Evolutionary conservation across 305 asterid species (phyloP), one percentile per base, ranked within the genome.

Genomic region (Fraxinus dipetala): DNA sequence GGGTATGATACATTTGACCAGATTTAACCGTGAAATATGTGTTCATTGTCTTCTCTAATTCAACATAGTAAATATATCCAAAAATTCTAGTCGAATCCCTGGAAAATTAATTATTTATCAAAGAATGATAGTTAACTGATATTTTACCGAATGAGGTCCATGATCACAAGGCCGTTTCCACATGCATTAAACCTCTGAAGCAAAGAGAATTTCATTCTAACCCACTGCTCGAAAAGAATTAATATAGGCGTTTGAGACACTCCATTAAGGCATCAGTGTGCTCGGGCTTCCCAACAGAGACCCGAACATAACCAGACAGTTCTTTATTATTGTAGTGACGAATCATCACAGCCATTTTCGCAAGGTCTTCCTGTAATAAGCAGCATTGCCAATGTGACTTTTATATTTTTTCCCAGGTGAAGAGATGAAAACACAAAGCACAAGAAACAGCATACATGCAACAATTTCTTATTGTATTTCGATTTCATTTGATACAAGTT

Each of bases 261-360:
- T 89, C 84, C 95, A 96, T 90, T 69, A 96, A 83, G 75, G 92
- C 92, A 83, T 93, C 92, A 0, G 99, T 94, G 38, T 94, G 99
- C 91, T 93, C 95, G 0, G 98, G 99, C 88, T 93, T 94, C 61
- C 99, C 99, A 31, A 93, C 98, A 31, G 99, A 94, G 31, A 96
- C 93, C 13, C 98, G 97, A 20, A 96, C 98, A 69, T 88, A 96
- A 69, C 97, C 97, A 4, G 88, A 88, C 85, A 96, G 80, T 76
- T 96, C 99, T 82, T 90, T 96, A 86, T 90, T 94, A 80, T 90
- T 90, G 92, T 96, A 96, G 87, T 96, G 98, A 76, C 98, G 98
- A 84, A 96, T 96, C 98, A 96, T 96, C 74, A 96, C 92, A 0
- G 98, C 98, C 95, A 80, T 92, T 75, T 87, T 89, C 1, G 98